phyloP scores from a whole-genome alignment of 2,329 filamentous ascomycete genomes.

The Lecanicillium sp. region DNA sequence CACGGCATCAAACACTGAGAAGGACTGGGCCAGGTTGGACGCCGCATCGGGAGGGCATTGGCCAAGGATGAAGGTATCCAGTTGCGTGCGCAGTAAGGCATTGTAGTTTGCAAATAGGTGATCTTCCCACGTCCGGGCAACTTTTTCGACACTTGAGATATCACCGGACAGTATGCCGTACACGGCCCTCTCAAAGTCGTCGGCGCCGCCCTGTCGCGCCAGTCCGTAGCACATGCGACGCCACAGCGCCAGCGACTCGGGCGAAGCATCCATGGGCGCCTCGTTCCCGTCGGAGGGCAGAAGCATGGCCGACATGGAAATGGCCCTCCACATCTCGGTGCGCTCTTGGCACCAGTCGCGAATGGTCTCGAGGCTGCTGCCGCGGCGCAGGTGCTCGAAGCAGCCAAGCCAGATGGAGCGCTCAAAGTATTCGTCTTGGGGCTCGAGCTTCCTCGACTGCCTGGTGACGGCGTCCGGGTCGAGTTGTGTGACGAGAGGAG shows the following conservation, averaged over 20 bases:
- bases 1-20: slow-evolving; percentile 57
- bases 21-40: slow-evolving; percentile 47
- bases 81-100: slow-evolving; percentile 70
- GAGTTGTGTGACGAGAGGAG: slow-evolving; percentile 72
- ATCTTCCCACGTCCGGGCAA: slow-evolving; percentile 79
- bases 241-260: slow-evolving; percentile 56
- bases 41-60: slow-evolving; percentile 46
- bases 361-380: slow-evolving; percentile 66
- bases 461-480: slow-evolving; percentile 86
- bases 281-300: slow-evolving; percentile 42
- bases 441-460: slow-evolving; percentile 68
- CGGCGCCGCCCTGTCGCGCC: slow-evolving; percentile 60
- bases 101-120: slow-evolving; percentile 84
- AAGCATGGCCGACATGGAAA: slow-evolving; percentile 70
- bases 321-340: slow-evolving; percentile 82
- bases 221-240: slow-evolving; percentile 68
- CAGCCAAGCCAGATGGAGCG: slow-evolving; percentile 87
- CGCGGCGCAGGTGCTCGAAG: slow-evolving; percentile 84
- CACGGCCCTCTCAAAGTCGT: slow-evolving; percentile 79
- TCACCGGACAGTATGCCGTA: slow-evolving; percentile 89
- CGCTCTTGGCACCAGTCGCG: slow-evolving; percentile 80
- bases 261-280: slow-evolving; percentile 23
- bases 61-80: slow-evolving; percentile 61
- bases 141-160: slow-evolving; percentile 64
- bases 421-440: slow-evolving; percentile 82